phyloP scores from a whole-genome alignment of 2,329 filamentous ascomycete species.

The Fusarium sp. region DNA sequence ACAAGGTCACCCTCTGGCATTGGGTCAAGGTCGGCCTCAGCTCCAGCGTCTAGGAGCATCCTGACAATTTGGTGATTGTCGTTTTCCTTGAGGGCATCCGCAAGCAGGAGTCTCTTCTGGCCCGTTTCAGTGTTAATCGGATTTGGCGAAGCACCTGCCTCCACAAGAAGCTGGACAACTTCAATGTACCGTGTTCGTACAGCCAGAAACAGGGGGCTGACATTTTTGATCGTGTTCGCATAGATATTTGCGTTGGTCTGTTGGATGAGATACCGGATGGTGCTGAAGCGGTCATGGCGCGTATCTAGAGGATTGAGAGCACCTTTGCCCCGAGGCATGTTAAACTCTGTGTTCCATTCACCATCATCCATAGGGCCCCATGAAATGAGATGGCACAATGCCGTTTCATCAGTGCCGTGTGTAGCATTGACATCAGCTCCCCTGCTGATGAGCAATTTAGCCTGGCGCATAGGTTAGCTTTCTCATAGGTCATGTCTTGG shows the following conservation, averaged over 20 bases:
- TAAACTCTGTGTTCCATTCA: conserved; percentile 20
- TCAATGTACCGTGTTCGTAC: conserved; percentile 16
- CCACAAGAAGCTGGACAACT: conserved; percentile 32
- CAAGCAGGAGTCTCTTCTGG: conserved; percentile 25
- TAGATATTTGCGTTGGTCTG: conserved; percentile 28
- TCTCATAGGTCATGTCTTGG: neutral
- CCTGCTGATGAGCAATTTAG: conserved; percentile 16
- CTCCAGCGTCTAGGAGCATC: conserved; percentile 26
- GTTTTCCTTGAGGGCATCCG: conserved; percentile 16
- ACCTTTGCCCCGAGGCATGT: conserved; percentile 16
- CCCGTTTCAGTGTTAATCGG: conserved; percentile 14
- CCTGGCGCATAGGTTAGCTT: conserved; percentile 21
- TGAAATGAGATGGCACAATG: conserved; percentile 31
- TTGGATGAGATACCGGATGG: conserved; percentile 32
- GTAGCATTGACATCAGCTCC: conserved; percentile 27
- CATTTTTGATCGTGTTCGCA: conserved; percentile 3
- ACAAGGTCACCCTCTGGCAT: conserved; percentile 11
- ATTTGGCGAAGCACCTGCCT: conserved; percentile 37
- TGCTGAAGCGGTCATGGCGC: conserved; percentile 17
- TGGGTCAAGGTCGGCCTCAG: conserved; percentile 31
- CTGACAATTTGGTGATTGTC: conserved; percentile 17
- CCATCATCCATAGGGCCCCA: conserved; percentile 5
- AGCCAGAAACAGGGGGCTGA: conserved; percentile 19
- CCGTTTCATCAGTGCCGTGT: conserved; percentile 14
- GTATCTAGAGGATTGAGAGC: conserved; percentile 17